Conservation (phyloP, 140 eudicot species). For the Erigeron philadelphicus region DNA sequence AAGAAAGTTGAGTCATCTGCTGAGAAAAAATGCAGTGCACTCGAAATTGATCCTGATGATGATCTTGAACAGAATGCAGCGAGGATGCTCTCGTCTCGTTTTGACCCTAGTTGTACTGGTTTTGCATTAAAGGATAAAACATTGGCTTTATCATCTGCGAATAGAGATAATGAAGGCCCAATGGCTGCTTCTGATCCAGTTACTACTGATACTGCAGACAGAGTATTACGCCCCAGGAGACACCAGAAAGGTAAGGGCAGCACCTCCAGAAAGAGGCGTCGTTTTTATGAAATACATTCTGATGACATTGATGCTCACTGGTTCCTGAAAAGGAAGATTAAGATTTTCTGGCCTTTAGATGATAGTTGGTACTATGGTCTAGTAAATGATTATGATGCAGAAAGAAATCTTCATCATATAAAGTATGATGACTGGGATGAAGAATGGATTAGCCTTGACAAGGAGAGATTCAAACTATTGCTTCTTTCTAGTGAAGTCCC, state of each 20-base stretch:
- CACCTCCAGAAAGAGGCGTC: slow-evolving; percentile 47
- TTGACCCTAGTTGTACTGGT: slow-evolving; percentile 84
- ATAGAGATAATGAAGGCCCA: slow-evolving; percentile 35
- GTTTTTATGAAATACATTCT: slow-evolving; percentile 66
- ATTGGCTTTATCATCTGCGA: slow-evolving; percentile 28
- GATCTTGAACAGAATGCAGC: slow-evolving; percentile 97
- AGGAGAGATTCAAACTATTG: slow-evolving; percentile 73
- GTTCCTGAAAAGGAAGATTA: slow-evolving; percentile 77
- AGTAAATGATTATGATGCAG: slow-evolving; percentile 63
- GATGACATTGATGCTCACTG: slow-evolving; percentile 59
- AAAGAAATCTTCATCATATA: slow-evolving; percentile 68
- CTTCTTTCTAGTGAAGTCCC: slow-evolving; percentile 80
- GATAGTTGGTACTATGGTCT: slow-evolving; percentile 87
- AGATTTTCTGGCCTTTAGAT: slow-evolving; percentile 92
- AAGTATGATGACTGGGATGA: slow-evolving; percentile 87
- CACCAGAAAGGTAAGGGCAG: slow-evolving; percentile 28
- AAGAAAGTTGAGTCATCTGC: slow-evolving; percentile 37
- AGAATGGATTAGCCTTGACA: slow-evolving; percentile 83
- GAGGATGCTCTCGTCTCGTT: slow-evolving; percentile 92
- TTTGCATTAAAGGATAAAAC: slow-evolving; percentile 38
- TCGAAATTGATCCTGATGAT: slow-evolving; percentile 45
- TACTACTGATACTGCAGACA: slow-evolving; percentile 46
- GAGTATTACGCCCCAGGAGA: slow-evolving; percentile 67
- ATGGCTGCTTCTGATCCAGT: slow-evolving; percentile 31
- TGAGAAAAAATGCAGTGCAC: slow-evolving; percentile 25